These are phyloP conservation scores for Elsinoe ampelina DNA, from an alignment of 2,329 filamentous ascomycete species.

Conservation along the genomic window DNA sequence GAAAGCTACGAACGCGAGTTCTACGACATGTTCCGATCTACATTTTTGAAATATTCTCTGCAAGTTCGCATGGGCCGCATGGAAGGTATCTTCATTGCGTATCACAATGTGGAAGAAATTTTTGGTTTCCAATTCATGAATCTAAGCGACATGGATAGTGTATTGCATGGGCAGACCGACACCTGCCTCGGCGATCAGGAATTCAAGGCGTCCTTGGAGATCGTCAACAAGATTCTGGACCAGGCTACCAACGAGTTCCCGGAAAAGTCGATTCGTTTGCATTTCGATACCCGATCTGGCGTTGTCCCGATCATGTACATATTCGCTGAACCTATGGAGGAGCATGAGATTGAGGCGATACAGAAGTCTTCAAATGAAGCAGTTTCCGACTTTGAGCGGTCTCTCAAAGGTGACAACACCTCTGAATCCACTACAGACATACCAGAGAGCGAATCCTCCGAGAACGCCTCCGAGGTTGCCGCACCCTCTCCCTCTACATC, in stretches of 20 bases:
- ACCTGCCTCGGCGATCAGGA: conserved; percentile 66
- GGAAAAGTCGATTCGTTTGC: conserved; percentile 61
- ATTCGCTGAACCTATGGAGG: conserved; percentile 74
- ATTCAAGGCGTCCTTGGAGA: conserved; percentile 68
- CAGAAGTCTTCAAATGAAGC: conserved; percentile 58
- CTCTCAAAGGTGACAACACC: conserved; percentile 22
- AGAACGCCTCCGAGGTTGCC: background rate
- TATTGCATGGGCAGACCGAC: conserved; percentile 70
- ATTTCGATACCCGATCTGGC: conserved; percentile 57
- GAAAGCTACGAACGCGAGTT: conserved; percentile 94
- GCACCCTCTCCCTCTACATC: background rate
- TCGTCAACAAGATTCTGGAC: conserved; percentile 73
- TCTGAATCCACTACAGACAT: too few species aligned
- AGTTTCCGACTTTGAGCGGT: conserved; percentile 59
- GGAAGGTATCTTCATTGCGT: conserved; percentile 97
- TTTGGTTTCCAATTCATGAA: conserved; percentile 96
- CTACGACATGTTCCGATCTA: conserved; percentile 90
- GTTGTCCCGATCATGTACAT: conserved; percentile 62
- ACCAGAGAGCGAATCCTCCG: background rate
- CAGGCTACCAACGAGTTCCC: conserved; percentile 68
- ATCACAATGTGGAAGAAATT: conserved; percentile 87
- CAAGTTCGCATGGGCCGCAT: conserved; percentile 96
- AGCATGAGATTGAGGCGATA: conserved; percentile 62
- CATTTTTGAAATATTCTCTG: conserved; percentile 91
- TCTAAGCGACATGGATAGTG: conserved; percentile 76